These are phyloP conservation scores for Polytolypa hystricis DNA, from an alignment of 2,329 filamentous ascomycete species.

Conservation along the genomic window DNA sequence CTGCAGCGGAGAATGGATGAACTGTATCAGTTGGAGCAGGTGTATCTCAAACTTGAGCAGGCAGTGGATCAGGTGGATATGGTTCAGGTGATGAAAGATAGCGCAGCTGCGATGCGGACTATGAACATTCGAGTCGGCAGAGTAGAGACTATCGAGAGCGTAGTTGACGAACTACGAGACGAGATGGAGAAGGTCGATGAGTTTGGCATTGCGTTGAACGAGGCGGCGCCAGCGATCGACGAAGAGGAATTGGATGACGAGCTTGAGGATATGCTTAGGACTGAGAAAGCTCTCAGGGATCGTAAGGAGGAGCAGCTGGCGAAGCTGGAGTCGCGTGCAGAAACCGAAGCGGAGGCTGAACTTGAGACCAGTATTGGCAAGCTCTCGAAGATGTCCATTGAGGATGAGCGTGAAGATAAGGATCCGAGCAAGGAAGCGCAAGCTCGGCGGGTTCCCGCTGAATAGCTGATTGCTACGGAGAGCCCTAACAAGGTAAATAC, in stretches of 20 bases:
- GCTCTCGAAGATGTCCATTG: slow-evolving; percentile 32
- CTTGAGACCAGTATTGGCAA: slow-evolving; percentile 29
- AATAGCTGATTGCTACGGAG: too few relatives aligned
- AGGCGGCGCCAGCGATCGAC: slow-evolving; percentile 51
- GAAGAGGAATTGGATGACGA: slow-evolving; percentile 82
- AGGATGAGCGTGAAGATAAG: slow-evolving; percentile 19
- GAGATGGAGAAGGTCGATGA: slow-evolving; percentile 78
- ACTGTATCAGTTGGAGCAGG: slow-evolving; percentile 69
- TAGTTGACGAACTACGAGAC: slow-evolving; percentile 64
- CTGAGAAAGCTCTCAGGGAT: slow-evolving; percentile 39
- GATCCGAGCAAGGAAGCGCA: slow-evolving; percentile 13
- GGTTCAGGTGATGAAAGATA: slow-evolving; percentile 70
- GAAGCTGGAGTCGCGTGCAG: slow-evolving; percentile 31
- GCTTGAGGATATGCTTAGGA: slow-evolving; percentile 61
- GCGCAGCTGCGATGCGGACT: slow-evolving; percentile 57
- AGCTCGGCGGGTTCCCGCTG: neutral
- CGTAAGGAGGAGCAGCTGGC: slow-evolving; percentile 43
- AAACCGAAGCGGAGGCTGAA: slow-evolving; percentile 23
- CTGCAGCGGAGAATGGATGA: slow-evolving; percentile 62
- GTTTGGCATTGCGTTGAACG: slow-evolving; percentile 63
- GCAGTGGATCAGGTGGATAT: slow-evolving; percentile 76
- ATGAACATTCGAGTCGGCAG: slow-evolving; percentile 72
- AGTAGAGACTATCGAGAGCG: slow-evolving; percentile 59
- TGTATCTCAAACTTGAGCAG: slow-evolving; percentile 72
- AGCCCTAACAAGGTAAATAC: too few relatives aligned